These are phyloP conservation scores for Rubia yunnanensis DNA, from an alignment of 257 asterid species.

Conservation along the genomic window DNA sequence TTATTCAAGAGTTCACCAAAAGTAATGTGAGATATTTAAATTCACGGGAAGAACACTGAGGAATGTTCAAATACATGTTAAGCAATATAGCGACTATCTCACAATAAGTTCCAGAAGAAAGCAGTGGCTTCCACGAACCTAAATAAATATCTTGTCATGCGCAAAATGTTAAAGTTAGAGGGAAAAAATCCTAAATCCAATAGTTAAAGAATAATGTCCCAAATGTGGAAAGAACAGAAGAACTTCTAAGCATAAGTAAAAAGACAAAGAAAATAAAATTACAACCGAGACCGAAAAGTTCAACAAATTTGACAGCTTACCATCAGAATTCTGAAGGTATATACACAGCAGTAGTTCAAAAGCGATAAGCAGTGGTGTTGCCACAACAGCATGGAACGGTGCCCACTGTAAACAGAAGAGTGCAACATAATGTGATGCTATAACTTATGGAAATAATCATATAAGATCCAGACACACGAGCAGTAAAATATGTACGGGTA, in stretches of 20 bases:
- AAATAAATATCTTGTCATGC: not conserved
- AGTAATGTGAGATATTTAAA: not conserved
- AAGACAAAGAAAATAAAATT: too few species aligned
- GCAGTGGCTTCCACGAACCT: not conserved
- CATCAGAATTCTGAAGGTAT: constrained; percentile 56
- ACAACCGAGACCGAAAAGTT: too few species aligned
- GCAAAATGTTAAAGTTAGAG: not conserved
- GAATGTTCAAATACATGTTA: not conserved
- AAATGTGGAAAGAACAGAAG: not conserved
- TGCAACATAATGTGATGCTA: constrained; percentile 12
- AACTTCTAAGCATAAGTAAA: not conserved
- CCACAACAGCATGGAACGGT: constrained; percentile 81
- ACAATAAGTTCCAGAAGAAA: not conserved
- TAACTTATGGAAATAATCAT: constrained; percentile 7
- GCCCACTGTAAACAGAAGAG: constrained; percentile 74
- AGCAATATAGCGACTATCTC: not conserved
- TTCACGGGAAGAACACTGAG: not conserved
- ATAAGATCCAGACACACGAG: not conserved
- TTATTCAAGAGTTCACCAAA: constrained; percentile 3
- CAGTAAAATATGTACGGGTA: constrained; percentile 4
- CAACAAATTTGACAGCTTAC: constrained; percentile 32
- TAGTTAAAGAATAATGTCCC: not conserved
- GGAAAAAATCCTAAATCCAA: not conserved
- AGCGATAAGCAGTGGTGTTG: constrained; percentile 82
- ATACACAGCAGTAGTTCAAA: constrained; percentile 90